Evolutionary conservation across 257 asterid genomes (phyloP).

Genomic region (Solanum paucissectum): DNA sequence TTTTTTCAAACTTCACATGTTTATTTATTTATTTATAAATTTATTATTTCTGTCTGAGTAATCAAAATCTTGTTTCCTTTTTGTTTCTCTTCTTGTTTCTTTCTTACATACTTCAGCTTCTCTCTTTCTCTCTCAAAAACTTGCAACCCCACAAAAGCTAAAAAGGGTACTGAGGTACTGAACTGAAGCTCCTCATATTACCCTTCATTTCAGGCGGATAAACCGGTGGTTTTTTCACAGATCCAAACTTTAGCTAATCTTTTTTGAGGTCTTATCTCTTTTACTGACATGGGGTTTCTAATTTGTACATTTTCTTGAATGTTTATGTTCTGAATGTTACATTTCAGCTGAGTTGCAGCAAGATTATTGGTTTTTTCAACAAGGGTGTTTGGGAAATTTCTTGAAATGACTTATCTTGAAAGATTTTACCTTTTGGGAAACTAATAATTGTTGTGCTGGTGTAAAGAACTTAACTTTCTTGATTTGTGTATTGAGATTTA

Average conservation of each 20-base stretch:
- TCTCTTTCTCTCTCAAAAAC: not conserved
- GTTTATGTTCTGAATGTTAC: not conserved
- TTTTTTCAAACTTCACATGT: not conserved
- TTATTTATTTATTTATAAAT: not conserved
- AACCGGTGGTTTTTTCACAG: slow-evolving; percentile 8
- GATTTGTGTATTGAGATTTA: not conserved
- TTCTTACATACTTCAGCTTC: not conserved
- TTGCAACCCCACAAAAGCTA: not conserved
- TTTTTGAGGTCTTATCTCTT: not conserved
- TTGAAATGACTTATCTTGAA: not conserved
- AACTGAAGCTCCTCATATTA: not conserved
- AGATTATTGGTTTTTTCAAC: not conserved
- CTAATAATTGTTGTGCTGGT: not conserved
- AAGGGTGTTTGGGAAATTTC: not conserved
- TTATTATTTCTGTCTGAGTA: not conserved
- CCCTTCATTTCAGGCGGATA: slow-evolving; percentile 10
- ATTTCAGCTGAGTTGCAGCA: not conserved
- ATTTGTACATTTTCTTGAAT: not conserved
- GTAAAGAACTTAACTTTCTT: not conserved
- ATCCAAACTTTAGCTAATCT: not conserved
- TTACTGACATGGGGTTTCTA: not conserved
- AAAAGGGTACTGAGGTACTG: not conserved
- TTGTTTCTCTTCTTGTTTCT: not conserved
- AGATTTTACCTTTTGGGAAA: not conserved
- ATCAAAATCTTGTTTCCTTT: not conserved